Evolutionary conservation across 2,329 filamentous ascomycete genomes (phyloP), one percentile per base, ranked within the genome.

Genomic region (Fusarium caatingaense): DNA sequence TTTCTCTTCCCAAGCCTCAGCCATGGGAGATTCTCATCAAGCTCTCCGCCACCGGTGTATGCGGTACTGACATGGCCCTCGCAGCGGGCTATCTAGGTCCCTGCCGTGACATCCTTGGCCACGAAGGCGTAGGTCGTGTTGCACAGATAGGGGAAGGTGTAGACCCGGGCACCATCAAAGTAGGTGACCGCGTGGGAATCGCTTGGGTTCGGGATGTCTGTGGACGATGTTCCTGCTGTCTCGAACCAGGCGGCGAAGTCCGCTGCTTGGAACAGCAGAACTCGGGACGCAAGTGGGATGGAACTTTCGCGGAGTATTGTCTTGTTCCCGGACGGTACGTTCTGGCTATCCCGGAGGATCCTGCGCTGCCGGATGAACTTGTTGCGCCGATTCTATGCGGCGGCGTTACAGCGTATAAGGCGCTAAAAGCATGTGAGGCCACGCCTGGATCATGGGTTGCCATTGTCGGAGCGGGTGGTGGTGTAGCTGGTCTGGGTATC

Each of bases 371-470:
- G 0, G 81, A 83, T 46, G 80, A 82, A 48, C 47, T 74, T 7
- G 71, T 83, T 0, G 82, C 80, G 4, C 82, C 82, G 0, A 76
- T 83, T 9, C 63, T 84, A 32, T 84, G 82, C 56, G 81, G 78
- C 0, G 82, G 82, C 1, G 80, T 83, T 1, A 83, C 82, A 1
- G 82, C 81, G 1, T 84, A 83, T 64, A 81, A 80, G 67, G 81
- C 80, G 0, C 53, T 83, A 49, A 82, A 82, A 66, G 64, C 62
- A 2, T 78, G 76, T 32, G 70, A 59, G 6, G 63, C 76, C 7
- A 69, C 61, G 0, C 78, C 79, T 0, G 80, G 81, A 4, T 74
- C 79, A 54, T 81, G 76, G 75, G 64, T 83, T 2, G 79, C 76
- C 1, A 73, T 84, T 8, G 73, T 76, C 0, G 82, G 82, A 3